phyloP scores from a whole-genome alignment of 495 filamentous ascomycete genomes.

The Penicillium bialowiezense region DNA sequence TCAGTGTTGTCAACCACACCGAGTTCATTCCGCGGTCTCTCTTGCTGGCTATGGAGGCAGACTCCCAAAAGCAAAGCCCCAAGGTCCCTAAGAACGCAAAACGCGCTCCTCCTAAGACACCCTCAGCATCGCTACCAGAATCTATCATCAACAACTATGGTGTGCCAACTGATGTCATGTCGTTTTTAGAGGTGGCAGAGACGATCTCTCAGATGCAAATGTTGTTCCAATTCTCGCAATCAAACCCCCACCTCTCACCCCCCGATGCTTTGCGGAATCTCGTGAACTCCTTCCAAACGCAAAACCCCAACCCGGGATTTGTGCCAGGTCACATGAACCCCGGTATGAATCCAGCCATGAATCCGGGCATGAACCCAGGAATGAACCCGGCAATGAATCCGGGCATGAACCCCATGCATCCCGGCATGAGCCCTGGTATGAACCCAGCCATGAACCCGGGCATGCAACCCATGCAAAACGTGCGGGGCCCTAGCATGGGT shows the following conservation, averaged over 20 bases:
- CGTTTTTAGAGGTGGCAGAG: slow-evolving; percentile 73
- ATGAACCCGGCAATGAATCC: background rate
- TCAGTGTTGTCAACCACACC: slow-evolving; percentile 58
- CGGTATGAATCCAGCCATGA: slow-evolving; percentile 8
- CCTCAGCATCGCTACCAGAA: slow-evolving; percentile 55
- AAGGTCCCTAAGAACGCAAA: slow-evolving; percentile 62
- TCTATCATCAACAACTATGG: slow-evolving; percentile 64
- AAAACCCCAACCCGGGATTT: slow-evolving; percentile 31
- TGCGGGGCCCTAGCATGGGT: slow-evolving; percentile 32
- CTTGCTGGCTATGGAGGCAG: slow-evolving; percentile 46
- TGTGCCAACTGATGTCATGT: slow-evolving; percentile 53
- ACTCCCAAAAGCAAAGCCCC: slow-evolving; percentile 67
- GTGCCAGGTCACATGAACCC: slow-evolving; percentile 34
- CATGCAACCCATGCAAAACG: slow-evolving; percentile 15
- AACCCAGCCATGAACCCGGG: slow-evolving; percentile 35
- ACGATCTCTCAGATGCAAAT: slow-evolving; percentile 72
- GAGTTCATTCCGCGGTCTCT: slow-evolving; percentile 65
- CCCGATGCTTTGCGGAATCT: slow-evolving; percentile 62
- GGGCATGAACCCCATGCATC: background rate
- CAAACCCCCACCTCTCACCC: slow-evolving; percentile 55
- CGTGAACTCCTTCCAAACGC: slow-evolving; percentile 40
- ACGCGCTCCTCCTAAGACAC: slow-evolving; percentile 50
- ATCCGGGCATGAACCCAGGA: background rate
- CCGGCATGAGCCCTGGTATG: slow-evolving; percentile 4
- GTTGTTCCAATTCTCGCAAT: slow-evolving; percentile 59